A percentile compares a stretch with the other conserved stretches of the same genome.
These are phyloP conservation scores for Geranium brycei DNA, from an alignment of 345 rosid species.

Conservation along the genomic window DNA sequence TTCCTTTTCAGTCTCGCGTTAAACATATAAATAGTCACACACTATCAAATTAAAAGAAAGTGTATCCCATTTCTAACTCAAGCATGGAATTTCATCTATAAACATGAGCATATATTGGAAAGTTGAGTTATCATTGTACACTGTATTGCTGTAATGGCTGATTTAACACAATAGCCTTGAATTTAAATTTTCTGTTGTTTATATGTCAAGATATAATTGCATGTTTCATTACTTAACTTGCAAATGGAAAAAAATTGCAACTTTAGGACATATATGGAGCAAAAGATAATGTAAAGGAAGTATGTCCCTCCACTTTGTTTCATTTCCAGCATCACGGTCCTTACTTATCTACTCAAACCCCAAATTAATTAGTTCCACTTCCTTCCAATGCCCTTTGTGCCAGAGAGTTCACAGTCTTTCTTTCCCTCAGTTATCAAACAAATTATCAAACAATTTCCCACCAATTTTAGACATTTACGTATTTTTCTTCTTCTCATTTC, in stretches of 20 bases:
- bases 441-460: neutral
- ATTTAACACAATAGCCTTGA: no score
- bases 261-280: neutral
- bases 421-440: neutral
- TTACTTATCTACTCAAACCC: neutral
- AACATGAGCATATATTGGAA: neutral
- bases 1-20: constrained; percentile 1
- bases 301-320: neutral
- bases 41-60: neutral
- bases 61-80: neutral
- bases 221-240: neutral
- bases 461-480: neutral
- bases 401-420: neutral
- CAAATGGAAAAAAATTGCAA: neutral
- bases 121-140: no score
- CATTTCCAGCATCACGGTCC: neutral
- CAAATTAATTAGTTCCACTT: no score
- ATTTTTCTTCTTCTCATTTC: neutral
- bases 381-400: neutral
- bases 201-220: neutral
- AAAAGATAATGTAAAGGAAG: neutral
- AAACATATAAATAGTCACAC: constrained; percentile 6
- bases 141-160: neutral
- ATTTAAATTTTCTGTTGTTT: no score
- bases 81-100: neutral